phyloP scores from a whole-genome alignment of 2,329 filamentous ascomycete genomes.

The Neonectria neomacrospora region DNA sequence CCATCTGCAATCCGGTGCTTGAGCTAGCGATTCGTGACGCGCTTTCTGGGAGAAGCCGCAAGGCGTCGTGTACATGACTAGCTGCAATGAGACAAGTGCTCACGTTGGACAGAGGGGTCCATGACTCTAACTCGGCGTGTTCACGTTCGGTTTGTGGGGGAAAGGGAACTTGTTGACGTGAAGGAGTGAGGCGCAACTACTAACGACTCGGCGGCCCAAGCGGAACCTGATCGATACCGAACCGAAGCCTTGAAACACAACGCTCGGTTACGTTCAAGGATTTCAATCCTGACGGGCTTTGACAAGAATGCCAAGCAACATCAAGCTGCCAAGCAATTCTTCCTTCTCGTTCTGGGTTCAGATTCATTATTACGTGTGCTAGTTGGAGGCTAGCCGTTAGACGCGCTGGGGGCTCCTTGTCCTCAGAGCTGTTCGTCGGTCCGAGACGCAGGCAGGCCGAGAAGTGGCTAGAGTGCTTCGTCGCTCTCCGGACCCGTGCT shows the following conservation, averaged over 20 bases:
- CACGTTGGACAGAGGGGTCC: not conserved
- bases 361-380: not conserved
- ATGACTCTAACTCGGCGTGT: not conserved
- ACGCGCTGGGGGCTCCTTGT: no score
- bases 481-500: not conserved
- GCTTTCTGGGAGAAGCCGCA: not conserved
- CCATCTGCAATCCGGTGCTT: not conserved
- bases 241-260: not conserved
- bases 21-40: not conserved
- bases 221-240: not conserved
- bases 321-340: not conserved
- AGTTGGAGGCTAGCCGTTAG: not conserved
- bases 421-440: not conserved
- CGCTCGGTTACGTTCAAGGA: not conserved
- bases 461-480: not conserved
- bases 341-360: not conserved
- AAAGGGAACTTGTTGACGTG: not conserved
- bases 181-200: not conserved
- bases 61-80: not conserved
- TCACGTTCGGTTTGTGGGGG: not conserved
- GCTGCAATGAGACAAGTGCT: not conserved
- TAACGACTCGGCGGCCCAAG: not conserved
- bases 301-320: not conserved
- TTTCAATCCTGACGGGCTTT: not conserved
- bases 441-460: not conserved